A percentile compares a stretch with the other conserved stretches of the same genome.
These are phyloP conservation scores for Coemansia sp. DNA, from an alignment of 192 early-diverging fungal genomes.

Conservation along the genomic window DNA sequence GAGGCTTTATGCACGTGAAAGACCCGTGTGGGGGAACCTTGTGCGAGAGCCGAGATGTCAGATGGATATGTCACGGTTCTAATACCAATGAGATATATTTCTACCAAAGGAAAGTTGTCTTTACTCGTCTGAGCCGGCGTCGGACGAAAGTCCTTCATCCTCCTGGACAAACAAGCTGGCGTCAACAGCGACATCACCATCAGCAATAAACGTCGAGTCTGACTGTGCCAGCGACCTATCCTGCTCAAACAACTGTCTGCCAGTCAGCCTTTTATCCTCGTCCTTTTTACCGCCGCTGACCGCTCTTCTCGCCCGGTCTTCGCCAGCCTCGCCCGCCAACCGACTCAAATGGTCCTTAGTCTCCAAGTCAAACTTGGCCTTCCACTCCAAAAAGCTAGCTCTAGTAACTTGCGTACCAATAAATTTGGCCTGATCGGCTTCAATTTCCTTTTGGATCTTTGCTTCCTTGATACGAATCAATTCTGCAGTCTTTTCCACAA, in stretches of 20 bases:
- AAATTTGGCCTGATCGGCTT: conserved; percentile 73
- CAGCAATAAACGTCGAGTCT: conserved; percentile 78
- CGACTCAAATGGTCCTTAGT: conserved; percentile 25
- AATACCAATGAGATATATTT: no score
- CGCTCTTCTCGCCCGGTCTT: conserved; percentile 42
- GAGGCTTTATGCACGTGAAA: conserved; percentile 13
- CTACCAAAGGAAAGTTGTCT: conserved; percentile 17
- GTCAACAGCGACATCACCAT: conserved; percentile 87
- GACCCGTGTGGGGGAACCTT: not conserved
- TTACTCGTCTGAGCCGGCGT: conserved; percentile 64
- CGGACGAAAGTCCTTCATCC: conserved; percentile 33
- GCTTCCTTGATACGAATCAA: conserved; percentile 56
- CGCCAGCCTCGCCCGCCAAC: conserved; percentile 55
- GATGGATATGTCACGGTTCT: not conserved
- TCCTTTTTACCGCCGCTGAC: conserved; percentile 54
- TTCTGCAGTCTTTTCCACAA: conserved; percentile 59
- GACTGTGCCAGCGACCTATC: conserved; percentile 81
- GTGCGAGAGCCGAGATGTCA: not conserved
- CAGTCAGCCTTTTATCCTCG: conserved; percentile 57
- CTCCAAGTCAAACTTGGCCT: conserved; percentile 74
- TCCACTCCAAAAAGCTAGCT: conserved; percentile 80
- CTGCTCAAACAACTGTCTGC: conserved; percentile 90
- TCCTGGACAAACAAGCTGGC: conserved; percentile 71
- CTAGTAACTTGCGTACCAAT: conserved; percentile 83
- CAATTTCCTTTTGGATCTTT: conserved; percentile 63